Base-by-base conservation (phyloP, 768 basidiomycete species). In the Royoungia palumana region DNA sequence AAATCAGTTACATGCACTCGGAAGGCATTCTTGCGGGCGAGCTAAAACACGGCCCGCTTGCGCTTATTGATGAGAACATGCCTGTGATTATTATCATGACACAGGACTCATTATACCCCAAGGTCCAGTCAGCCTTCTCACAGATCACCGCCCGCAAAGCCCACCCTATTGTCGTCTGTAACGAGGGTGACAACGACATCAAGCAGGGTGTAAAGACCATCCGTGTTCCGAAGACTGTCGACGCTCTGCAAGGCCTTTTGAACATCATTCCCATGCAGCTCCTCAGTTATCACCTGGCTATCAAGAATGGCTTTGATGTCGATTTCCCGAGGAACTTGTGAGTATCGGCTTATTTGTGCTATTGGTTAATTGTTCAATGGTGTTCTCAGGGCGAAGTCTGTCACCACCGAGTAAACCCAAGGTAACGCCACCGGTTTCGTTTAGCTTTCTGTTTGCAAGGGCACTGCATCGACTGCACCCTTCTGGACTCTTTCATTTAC, bases 31-130 rank as follows among this genome's bases (percentile, higher is more conserved):
- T 99, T 48, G 96, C 96, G 20, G 96, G 96, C 58, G 96, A 99
- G 75, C 77, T 99, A 56, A 99, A 99, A 76, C 96, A 99, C 66
- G 96, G 96, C 38, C 96, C 96, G 47, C 83, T 99, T 47, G 96
- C 96, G 46, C 74, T 99, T 58, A 89, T 99, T 61, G 96, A 99
- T 65, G 96, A 98, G 74, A 94, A 95, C 74, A 92, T 96, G 89
- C 83, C 93, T 35, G 92, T 98, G 59, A 98, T 98, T 75, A 92
- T 99, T 72, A 83, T 99, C 73, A 99, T 99, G 96, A 99, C 96
- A 24, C 87, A 90, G 57, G 96, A 99, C 72, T 96, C 94, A 37
- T 75, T 98, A 21, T 98, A 98, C 73, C 93, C 94, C 64, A 98
- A 99, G 77, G 94, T 97, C 38, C 94, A 97, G 63, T 89, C 87